Percentiles rank a stretch among this genome's conserved stretches.
phyloP scores from a whole-genome alignment of 805 yeast genomes.

The Teunomyces tritomae region DNA sequence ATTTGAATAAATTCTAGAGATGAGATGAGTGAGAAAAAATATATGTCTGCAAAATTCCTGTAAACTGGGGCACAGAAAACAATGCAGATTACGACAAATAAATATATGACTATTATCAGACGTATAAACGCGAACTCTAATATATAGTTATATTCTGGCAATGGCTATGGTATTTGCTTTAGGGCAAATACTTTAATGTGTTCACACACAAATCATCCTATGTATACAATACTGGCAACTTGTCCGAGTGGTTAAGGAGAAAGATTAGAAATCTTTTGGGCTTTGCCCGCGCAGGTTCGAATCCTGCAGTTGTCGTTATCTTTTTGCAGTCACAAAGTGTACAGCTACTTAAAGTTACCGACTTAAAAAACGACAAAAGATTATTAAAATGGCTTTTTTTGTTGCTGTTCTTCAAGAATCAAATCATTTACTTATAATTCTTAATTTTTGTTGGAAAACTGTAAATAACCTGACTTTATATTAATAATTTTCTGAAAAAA shows the following conservation, averaged over 20 bases:
- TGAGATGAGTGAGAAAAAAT: slow-evolving; percentile 5
- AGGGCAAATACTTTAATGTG: background rate
- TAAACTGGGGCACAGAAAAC: background rate
- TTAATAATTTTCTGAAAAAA: no score
- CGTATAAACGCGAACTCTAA: no score
- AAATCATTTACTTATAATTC: no score
- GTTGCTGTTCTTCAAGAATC: no score
- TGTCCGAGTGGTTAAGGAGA: slow-evolving; percentile 60
- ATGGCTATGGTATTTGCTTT: no score
- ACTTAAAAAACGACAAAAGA: background rate
- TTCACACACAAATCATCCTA: background rate
- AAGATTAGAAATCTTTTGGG: slow-evolving; percentile 60
- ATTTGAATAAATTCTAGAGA: background rate
- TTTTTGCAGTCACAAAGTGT: slow-evolving; percentile 17
- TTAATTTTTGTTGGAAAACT: no score
- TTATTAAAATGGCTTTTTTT: background rate
- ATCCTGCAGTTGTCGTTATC: slow-evolving; percentile 55
- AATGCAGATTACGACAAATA: background rate
- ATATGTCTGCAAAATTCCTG: slow-evolving; percentile 7
- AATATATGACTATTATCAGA: no score
- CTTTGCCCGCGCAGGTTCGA: slow-evolving; percentile 64
- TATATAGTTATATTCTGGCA: no score
- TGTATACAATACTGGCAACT: slow-evolving; percentile 36
- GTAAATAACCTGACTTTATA: no score
- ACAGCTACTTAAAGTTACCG: no score